Percentiles rank a stretch among this genome's conserved stretches.
Evolutionary conservation across 495 filamentous ascomycete genomes (phyloP).

Genomic region (Saxophila tyrrhenica): DNA sequence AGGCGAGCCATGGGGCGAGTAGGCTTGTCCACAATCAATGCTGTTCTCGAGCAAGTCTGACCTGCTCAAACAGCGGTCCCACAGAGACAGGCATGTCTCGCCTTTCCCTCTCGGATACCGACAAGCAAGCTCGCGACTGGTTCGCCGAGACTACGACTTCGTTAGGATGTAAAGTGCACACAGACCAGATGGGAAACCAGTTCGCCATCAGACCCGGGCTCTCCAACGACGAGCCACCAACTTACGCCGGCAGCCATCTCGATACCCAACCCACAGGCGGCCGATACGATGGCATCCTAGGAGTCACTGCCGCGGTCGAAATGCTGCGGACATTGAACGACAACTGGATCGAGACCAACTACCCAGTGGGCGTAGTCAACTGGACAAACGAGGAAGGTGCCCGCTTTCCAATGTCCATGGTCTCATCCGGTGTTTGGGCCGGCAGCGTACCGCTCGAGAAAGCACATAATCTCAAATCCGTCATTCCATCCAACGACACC

Average conservation of each 20-base stretch:
- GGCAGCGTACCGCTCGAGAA: slow-evolving; percentile 49
- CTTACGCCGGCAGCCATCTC: slow-evolving; percentile 62
- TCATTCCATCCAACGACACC: slow-evolving; percentile 29
- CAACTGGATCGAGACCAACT: slow-evolving; percentile 55
- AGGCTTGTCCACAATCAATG: slow-evolving; percentile 22
- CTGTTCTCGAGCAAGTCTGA: too few species aligned
- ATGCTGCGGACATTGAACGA: slow-evolving; percentile 59
- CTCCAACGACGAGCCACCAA: slow-evolving; percentile 43
- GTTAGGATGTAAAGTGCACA: slow-evolving; percentile 50
- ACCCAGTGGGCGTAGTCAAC: slow-evolving; percentile 60
- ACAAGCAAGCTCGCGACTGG: slow-evolving; percentile 64
- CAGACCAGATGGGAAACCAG: slow-evolving; percentile 60
- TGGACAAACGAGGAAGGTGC: slow-evolving; percentile 86
- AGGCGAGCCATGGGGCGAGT: slow-evolving; percentile 55
- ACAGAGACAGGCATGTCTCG: slow-evolving; percentile 57
- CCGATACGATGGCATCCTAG: slow-evolving; percentile 67
- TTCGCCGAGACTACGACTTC: slow-evolving; percentile 54
- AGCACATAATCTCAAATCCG: slow-evolving; percentile 51
- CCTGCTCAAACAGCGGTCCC: slow-evolving; percentile 30
- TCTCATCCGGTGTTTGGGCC: slow-evolving; percentile 67
- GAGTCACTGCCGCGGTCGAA: slow-evolving; percentile 61
- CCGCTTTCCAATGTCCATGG: slow-evolving; percentile 67
- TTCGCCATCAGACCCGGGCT: slow-evolving; percentile 59
- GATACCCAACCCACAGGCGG: slow-evolving; percentile 72
- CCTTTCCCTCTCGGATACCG: slow-evolving; percentile 57